Evolutionary conservation across 2,329 filamentous ascomycete genomes (phyloP).

Genomic region (Colletotrichum spaethianum): DNA sequence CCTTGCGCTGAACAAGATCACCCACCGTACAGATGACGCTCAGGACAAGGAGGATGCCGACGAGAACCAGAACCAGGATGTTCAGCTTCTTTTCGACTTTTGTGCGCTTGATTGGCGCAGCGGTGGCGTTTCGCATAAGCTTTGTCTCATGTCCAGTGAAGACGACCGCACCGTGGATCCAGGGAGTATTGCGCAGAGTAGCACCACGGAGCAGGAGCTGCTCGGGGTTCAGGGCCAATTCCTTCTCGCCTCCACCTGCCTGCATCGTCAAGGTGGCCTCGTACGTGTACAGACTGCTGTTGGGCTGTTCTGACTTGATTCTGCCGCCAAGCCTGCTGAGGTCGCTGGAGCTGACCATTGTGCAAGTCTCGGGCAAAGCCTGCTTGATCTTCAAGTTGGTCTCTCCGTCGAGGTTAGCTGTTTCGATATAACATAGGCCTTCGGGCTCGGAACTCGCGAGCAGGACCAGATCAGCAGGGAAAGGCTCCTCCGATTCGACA

Average conservation of each 20-base stretch:
- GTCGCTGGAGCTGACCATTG: slow-evolving; percentile 88
- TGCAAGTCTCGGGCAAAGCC: slow-evolving; percentile 90
- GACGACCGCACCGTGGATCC: slow-evolving; percentile 96
- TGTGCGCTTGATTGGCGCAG: slow-evolving; percentile 96
- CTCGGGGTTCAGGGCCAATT: slow-evolving; percentile 89
- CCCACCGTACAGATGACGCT: slow-evolving; percentile 93
- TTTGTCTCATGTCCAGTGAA: slow-evolving; percentile 99
- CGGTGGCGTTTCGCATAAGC: slow-evolving; percentile 98
- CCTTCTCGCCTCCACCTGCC: slow-evolving; percentile 91
- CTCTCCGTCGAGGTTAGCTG: slow-evolving; percentile 96
- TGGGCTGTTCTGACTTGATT: slow-evolving; percentile 94
- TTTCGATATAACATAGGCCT: slow-evolving; percentile 98
- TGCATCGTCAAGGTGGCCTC: slow-evolving; percentile 96
- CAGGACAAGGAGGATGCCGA: slow-evolving; percentile 85
- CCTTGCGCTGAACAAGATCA: slow-evolving; percentile 84
- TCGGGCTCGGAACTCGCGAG: slow-evolving; percentile 97
- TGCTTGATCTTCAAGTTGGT: slow-evolving; percentile 99
- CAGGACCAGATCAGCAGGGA: slow-evolving; percentile 93
- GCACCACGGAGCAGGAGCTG: slow-evolving; percentile 94
- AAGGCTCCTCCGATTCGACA: slow-evolving; percentile 94
- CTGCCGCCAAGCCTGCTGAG: slow-evolving; percentile 88
- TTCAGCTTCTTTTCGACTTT: slow-evolving; percentile 97
- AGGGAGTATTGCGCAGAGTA: slow-evolving; percentile 94
- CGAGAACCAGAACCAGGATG: slow-evolving; percentile 90
- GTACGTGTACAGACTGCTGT: slow-evolving; percentile 98